phyloP scores from a whole-genome alignment of 495 filamentous ascomycete species.

The Cetradonia linearis region DNA sequence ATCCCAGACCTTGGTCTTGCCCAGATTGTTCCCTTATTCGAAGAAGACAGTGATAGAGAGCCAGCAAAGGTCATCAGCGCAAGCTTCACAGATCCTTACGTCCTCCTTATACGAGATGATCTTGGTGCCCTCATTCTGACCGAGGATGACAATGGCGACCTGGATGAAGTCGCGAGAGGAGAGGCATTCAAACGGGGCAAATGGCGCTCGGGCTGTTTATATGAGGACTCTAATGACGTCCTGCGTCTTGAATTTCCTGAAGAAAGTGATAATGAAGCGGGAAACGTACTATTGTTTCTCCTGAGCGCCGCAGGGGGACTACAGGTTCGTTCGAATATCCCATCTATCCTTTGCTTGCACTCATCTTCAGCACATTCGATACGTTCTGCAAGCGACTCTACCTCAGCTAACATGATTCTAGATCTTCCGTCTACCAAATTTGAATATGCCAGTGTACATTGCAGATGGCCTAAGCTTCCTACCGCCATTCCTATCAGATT shows the following conservation, averaged over 20 bases:
- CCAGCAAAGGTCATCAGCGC: conserved; percentile 58
- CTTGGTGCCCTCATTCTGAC: conserved; percentile 62
- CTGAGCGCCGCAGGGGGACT: conserved; percentile 60
- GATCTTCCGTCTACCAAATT: conserved; percentile 40
- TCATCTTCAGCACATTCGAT: neutral
- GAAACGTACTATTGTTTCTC: conserved; percentile 59
- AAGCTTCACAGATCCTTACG: conserved; percentile 79
- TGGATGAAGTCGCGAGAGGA: conserved; percentile 66
- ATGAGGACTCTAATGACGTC: conserved; percentile 50
- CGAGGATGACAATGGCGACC: conserved; percentile 66
- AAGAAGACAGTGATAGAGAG: conserved; percentile 71
- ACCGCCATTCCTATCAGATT: conserved; percentile 67
- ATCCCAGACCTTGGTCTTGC: conserved; percentile 66
- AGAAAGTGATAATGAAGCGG: conserved; percentile 35
- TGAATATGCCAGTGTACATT: conserved; percentile 50
- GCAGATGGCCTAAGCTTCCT: conserved; percentile 67
- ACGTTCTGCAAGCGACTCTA: neutral
- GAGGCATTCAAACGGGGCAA: conserved; percentile 46
- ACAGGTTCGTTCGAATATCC: conserved; percentile 46
- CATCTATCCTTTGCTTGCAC: neutral
- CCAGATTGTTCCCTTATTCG: conserved; percentile 82
- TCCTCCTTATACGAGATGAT: conserved; percentile 79
- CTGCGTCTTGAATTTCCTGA: conserved; percentile 37
- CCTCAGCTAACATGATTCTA: conserved; percentile 17
- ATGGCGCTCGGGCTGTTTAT: conserved; percentile 76